Percentiles rank a stretch among this genome's conserved stretches.
Evolutionary conservation across 345 rosid genomes (phyloP).

Genomic region (Ceriops zippeliana): DNA sequence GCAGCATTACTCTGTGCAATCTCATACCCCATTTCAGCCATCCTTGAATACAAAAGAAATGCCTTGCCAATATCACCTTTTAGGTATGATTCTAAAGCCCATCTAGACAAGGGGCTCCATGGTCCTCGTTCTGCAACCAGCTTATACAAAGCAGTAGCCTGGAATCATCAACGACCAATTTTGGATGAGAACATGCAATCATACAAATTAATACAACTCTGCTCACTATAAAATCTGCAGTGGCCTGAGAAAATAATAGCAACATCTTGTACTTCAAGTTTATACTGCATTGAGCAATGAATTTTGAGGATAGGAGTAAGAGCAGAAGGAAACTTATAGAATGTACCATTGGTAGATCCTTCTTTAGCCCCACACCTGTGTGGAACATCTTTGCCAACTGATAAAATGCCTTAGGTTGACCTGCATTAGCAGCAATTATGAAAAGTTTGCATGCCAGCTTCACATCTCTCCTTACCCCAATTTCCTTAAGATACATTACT

Average conservation of each 20-base stretch:
- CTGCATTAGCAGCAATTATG: constrained; percentile 80
- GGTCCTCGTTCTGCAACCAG: constrained; percentile 98
- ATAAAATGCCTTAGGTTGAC: constrained; percentile 96
- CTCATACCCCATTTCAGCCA: constrained; percentile 98
- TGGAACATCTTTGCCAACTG: constrained; percentile 99
- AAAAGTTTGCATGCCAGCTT: constrained; percentile 70
- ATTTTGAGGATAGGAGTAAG: constrained; percentile 1
- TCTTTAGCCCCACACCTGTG: constrained; percentile 88
- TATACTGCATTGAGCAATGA: background rate
- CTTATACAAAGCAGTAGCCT: constrained; percentile 93
- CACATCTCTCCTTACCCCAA: constrained; percentile 87
- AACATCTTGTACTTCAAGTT: background rate
- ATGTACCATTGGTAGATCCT: constrained; percentile 69
- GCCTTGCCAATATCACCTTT: constrained; percentile 95
- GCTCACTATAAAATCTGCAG: too few relatives aligned
- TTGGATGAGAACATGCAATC: background rate
- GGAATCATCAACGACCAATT: constrained; percentile 20
- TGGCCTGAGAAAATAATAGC: too few relatives aligned
- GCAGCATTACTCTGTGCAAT: constrained; percentile 98
- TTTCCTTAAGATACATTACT: constrained; percentile 81
- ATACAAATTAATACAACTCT: too few relatives aligned
- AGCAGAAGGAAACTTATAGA: constrained; percentile 5
- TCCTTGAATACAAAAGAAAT: constrained; percentile 77
- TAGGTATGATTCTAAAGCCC: constrained; percentile 94
- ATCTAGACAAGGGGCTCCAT: constrained; percentile 95